These are phyloP conservation scores for Conoideocrella luteorostrata DNA, from an alignment of 2,329 filamentous ascomycete species.

Conservation along the genomic window DNA sequence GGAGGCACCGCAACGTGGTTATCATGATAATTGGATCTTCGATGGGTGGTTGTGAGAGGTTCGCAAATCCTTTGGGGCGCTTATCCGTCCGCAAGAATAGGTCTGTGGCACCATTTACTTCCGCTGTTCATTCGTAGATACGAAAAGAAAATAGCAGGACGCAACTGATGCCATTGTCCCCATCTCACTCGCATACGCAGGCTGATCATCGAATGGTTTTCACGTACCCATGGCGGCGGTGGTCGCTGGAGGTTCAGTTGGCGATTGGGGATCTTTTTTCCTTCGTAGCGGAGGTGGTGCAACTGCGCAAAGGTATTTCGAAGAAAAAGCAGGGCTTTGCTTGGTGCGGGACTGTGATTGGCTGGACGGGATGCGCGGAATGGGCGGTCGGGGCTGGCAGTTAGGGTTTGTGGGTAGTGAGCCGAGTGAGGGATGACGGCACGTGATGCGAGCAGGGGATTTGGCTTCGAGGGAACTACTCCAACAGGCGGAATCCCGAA, in stretches of 20 bases:
- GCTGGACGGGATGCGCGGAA: constrained; percentile 4
- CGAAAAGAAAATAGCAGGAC: not conserved
- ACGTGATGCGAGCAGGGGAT: too few relatives aligned
- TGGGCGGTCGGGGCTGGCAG: constrained; percentile 38
- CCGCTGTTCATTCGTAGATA: too few relatives aligned
- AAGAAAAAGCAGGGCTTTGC: constrained; percentile 23
- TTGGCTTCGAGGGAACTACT: too few relatives aligned
- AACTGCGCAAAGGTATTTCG: constrained; percentile 15
- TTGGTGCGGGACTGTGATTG: constrained; percentile 13
- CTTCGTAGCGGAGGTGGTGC: constrained; percentile 28
- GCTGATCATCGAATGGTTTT: constrained; percentile 29
- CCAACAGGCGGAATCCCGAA: too few relatives aligned
- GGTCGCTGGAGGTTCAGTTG: constrained; percentile 34
- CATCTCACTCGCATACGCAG: constrained; percentile 45
- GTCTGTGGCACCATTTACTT: too few relatives aligned
- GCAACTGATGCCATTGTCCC: constrained; percentile 4
- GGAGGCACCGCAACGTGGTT: constrained; percentile 10
- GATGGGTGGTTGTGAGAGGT: too few relatives aligned
- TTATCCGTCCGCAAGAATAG: constrained; percentile 10
- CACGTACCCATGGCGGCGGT: constrained; percentile 58
- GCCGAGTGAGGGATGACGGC: not conserved
- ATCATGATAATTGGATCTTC: too few relatives aligned
- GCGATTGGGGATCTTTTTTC: constrained; percentile 25
- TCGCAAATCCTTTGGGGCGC: constrained; percentile 7
- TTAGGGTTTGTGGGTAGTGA: constrained; percentile 30